Percentiles rank a stretch among this genome's conserved stretches.
Evolutionary conservation across 306 rosid species (phyloP).

Genomic region (Rubus idaeus): DNA sequence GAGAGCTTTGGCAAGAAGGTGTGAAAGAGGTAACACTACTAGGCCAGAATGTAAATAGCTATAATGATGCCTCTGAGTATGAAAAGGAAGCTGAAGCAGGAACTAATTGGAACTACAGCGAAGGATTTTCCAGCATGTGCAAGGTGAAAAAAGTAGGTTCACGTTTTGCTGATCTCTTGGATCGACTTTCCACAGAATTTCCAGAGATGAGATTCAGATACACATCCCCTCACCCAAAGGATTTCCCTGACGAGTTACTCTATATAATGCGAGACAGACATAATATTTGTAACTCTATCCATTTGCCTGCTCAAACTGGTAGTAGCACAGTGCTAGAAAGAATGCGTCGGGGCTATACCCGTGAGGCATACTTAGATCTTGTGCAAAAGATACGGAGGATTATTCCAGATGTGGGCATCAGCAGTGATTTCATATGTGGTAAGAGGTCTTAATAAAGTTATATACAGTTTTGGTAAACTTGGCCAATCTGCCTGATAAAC

Average conservation of each 20-base stretch:
- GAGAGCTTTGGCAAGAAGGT: conserved; percentile 83
- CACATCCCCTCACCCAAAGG: conserved; percentile 98
- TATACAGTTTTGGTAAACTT: background rate
- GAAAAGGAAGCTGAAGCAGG: conserved; percentile 62
- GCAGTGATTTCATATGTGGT: conserved; percentile 95
- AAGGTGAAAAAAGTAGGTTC: conserved; percentile 86
- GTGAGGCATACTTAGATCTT: conserved; percentile 89
- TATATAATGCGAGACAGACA: conserved; percentile 86
- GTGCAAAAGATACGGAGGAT: conserved; percentile 72
- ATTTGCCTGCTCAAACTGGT: conserved; percentile 93
- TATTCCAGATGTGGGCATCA: conserved; percentile 87
- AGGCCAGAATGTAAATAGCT: conserved; percentile 97
- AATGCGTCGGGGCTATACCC: conserved; percentile 95
- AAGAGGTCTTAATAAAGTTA: conserved; percentile 23
- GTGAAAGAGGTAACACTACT: conserved; percentile 95
- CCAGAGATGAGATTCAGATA: conserved; percentile 99
- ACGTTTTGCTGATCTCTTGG: conserved; percentile 87
- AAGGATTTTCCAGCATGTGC: conserved; percentile 77
- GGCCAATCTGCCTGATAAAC: background rate
- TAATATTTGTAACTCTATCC: conserved; percentile 78
- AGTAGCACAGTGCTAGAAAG: conserved; percentile 73
- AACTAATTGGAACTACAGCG: conserved; percentile 77
- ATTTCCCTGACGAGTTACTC: conserved; percentile 85
- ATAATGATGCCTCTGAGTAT: conserved; percentile 66
- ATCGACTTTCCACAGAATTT: conserved; percentile 72